phyloP scores from a whole-genome alignment of 2,329 filamentous ascomycete species.

The Thermothelomyces thermophilus region DNA sequence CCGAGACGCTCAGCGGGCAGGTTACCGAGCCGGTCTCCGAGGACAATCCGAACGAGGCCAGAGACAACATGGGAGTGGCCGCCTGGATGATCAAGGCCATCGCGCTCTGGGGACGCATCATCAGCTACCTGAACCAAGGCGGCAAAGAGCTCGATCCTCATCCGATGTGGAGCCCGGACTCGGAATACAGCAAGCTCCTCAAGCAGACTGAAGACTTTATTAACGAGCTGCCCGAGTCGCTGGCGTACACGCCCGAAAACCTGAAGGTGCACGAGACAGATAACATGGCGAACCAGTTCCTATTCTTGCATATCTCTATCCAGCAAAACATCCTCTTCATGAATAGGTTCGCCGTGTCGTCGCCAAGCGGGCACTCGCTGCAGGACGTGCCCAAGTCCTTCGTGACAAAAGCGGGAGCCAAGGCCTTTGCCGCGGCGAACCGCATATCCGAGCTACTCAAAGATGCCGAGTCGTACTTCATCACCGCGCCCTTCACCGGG shows the following conservation, averaged over 20 bases:
- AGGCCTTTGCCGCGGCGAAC: slow-evolving; percentile 77
- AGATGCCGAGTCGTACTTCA: slow-evolving; percentile 70
- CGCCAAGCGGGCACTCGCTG: slow-evolving; percentile 56
- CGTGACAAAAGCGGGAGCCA: slow-evolving; percentile 64
- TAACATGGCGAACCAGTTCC: slow-evolving; percentile 80
- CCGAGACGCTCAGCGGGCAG: slow-evolving; percentile 72
- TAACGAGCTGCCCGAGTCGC: slow-evolving; percentile 57
- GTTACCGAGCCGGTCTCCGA: slow-evolving; percentile 56
- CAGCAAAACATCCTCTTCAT: slow-evolving; percentile 88
- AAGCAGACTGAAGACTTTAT: slow-evolving; percentile 66
- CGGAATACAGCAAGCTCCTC: slow-evolving; percentile 64
- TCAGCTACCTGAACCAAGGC: slow-evolving; percentile 84
- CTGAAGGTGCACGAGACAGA: slow-evolving; percentile 78
- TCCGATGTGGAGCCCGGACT: slow-evolving; percentile 77
- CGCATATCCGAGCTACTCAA: slow-evolving; percentile 78
- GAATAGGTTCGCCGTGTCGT: slow-evolving; percentile 76
- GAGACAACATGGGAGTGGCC: slow-evolving; percentile 87
- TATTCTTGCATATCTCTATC: slow-evolving; percentile 84
- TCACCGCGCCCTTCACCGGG: slow-evolving; percentile 87
- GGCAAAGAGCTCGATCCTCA: slow-evolving; percentile 71
- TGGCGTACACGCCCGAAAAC: slow-evolving; percentile 77
- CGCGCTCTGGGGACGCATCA: slow-evolving; percentile 81
- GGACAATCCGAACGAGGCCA: slow-evolving; percentile 58
- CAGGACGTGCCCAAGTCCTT: slow-evolving; percentile 72
- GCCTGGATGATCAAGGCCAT: slow-evolving; percentile 84